These are phyloP conservation scores for Ophiosphaerella herpotricha DNA, from an alignment of 2,329 filamentous ascomycete genomes.

Conservation along the genomic window DNA sequence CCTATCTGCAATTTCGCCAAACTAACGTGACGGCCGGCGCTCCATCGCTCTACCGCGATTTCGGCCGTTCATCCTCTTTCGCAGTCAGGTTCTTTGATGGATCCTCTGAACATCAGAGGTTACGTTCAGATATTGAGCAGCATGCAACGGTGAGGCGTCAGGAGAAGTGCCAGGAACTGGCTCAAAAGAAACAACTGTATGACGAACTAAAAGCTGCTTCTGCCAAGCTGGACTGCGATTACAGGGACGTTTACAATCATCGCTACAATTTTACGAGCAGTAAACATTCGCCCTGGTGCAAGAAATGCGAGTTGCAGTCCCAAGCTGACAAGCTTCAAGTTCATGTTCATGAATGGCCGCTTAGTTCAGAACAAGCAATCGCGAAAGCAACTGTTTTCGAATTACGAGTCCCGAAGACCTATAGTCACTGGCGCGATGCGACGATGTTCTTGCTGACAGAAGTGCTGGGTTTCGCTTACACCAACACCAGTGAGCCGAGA, in stretches of 20 bases:
- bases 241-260: too few relatives aligned
- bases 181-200: slow-evolving; percentile 9
- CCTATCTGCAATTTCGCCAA: slow-evolving; percentile 49
- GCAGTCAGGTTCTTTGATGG: slow-evolving; percentile 54
- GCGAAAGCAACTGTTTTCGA: too few relatives aligned
- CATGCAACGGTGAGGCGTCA: slow-evolving; percentile 37
- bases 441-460: slow-evolving; percentile 50
- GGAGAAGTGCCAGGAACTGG: slow-evolving; percentile 23
- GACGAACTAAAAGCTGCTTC: slow-evolving; percentile 9
- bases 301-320: slow-evolving; percentile 5
- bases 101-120: slow-evolving; percentile 47
- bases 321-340: background rate
- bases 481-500: background rate
- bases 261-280: too few relatives aligned
- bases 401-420: too few relatives aligned
- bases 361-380: background rate
- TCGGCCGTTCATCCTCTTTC: slow-evolving; percentile 49
- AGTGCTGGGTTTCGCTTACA: slow-evolving; percentile 36
- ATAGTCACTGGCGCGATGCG: slow-evolving; percentile 40
- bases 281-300: slow-evolving; percentile 2
- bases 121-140: slow-evolving; percentile 46
- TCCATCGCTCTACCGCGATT: slow-evolving; percentile 46
- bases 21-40: slow-evolving; percentile 10
- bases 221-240: background rate
- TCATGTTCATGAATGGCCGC: background rate